Conservation (phyloP, 2,329 filamentous ascomycete species). For the Graphilbum ipis-grandicollis region DNA sequence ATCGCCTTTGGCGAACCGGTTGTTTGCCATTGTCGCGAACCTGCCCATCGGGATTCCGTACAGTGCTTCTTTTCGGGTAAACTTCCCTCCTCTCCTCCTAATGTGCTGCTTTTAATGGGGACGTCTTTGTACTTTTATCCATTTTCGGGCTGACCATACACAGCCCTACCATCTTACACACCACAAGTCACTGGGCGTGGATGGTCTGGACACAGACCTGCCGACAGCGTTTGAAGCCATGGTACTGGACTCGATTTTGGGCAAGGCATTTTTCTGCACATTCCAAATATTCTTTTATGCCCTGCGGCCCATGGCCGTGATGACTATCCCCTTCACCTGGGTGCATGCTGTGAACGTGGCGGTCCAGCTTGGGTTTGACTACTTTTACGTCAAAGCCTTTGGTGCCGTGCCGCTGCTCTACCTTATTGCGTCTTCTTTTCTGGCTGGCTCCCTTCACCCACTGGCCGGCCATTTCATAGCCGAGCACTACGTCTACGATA, state of each 20-base stretch:
- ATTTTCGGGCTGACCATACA: no score
- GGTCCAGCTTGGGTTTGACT: conserved; percentile 65
- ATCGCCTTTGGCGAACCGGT: conserved; percentile 59
- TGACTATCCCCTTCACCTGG: conserved; percentile 70
- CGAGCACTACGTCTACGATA: conserved; percentile 79
- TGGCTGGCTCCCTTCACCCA: conserved; percentile 85
- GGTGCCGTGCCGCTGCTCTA: conserved; percentile 57
- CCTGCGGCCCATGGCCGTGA: conserved; percentile 85
- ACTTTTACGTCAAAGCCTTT: conserved; percentile 40
- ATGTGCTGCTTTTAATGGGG: conserved; percentile 2
- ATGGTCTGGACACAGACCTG: conserved; percentile 89
- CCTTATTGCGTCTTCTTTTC: conserved; percentile 75
- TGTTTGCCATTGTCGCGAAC: conserved; percentile 87
- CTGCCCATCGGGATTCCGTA: conserved; percentile 92
- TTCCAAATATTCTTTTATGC: conserved; percentile 99
- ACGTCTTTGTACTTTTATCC: neutral
- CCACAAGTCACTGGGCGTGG: conserved; percentile 94
- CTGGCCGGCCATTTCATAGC: conserved; percentile 97
- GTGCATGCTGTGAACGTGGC: conserved; percentile 71
- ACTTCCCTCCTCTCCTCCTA: conserved; percentile 11
- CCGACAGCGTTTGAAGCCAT: conserved; percentile 82
- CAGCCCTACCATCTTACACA: conserved; percentile 95
- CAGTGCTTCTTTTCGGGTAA: conserved; percentile 83
- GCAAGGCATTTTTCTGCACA: conserved; percentile 97
- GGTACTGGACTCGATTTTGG: conserved; percentile 84